Conservation (phyloP, 805 yeast species). For the Lachancea dasiensis region DNA sequence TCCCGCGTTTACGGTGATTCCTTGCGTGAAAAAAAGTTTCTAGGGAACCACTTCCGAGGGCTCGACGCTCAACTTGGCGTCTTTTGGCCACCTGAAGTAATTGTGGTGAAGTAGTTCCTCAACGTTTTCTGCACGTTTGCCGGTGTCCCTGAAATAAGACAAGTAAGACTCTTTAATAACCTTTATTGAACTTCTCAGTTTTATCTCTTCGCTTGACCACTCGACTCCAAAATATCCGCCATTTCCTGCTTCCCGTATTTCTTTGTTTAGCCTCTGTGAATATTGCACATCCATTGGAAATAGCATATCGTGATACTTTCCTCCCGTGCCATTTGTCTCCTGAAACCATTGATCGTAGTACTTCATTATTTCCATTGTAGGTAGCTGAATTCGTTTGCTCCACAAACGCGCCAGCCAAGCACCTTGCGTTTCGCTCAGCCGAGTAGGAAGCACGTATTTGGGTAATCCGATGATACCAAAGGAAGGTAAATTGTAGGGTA, state of each 20-base stretch:
- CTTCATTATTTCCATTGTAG: conserved; percentile 42
- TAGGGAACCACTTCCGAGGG: conserved; percentile 13
- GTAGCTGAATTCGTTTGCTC: conserved; percentile 48
- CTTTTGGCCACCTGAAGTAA: conserved; percentile 32
- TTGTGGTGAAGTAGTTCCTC: conserved; percentile 37
- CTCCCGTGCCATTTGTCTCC: conserved; percentile 42
- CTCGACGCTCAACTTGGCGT: conserved; percentile 14
- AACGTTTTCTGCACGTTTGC: conserved; percentile 34
- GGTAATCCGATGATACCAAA: conserved; percentile 57
- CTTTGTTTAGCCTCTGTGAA: conserved; percentile 40
- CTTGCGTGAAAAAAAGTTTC: background rate
- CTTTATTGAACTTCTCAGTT: conserved; percentile 39
- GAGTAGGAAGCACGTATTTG: conserved; percentile 51
- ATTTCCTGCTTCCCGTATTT: conserved; percentile 34
- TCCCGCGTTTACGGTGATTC: no score
- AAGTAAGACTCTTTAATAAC: conserved; percentile 41
- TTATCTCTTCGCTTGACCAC: conserved; percentile 45
- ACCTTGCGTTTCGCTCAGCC: conserved; percentile 56
- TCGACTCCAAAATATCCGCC: conserved; percentile 45
- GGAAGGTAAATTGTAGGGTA: conserved; percentile 53
- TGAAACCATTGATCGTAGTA: conserved; percentile 37
- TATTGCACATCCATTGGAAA: conserved; percentile 57
- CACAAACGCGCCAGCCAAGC: conserved; percentile 57
- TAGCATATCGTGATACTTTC: conserved; percentile 45
- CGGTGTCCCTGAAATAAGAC: conserved; percentile 34